Base-by-base conservation (phyloP, 2,329 filamentous ascomycete species). In the Aspergillus sclerotialis region DNA sequence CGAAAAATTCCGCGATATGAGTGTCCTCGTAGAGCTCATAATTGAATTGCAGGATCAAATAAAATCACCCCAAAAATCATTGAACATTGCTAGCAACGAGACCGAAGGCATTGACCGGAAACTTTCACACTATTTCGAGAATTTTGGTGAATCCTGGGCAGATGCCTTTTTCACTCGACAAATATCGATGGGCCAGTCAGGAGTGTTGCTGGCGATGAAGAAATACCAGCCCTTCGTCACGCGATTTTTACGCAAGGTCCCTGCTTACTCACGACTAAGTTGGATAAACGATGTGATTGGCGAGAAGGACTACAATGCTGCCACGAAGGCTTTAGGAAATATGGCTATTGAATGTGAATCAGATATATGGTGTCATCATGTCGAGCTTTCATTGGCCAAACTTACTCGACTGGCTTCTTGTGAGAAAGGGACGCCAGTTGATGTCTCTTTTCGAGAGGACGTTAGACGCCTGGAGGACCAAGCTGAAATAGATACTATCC, bases 221-320 rank as follows among this genome's bases (percentile, higher is more conserved):
- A 80, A 78, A 36, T 83, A 89, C 50, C 78, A 79, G 45, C 65
- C 75, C 32, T 82, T 79, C 50, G 75, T 94, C 36, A 94, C 87
- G 1, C 71, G 72, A 33, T 98, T 88, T 50, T 70, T 98, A 30
- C 78, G 84, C 27, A 80, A 76, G 36, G 76, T 80, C 43, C 75
- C 79, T 0, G 73, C 80, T 42, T 78, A 87, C 42, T 80, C 82
- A 17, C 86, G 86, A 49, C 72, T 98, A 28, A 80, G 82, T 31
- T 98, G 92, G 92, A 94, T 98, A 64, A 93, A 98, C 56, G 89
- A 96, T 55, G 74, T 96, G 6, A 72, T 80, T 40, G 73, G 76
- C 15, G 84, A 92, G 54, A 72, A 79, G 38, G 79, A 94, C 49
- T 87, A 87, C 43, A 69, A 76, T 9, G 74, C 77, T 36, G 89